Evolutionary conservation across 208 protist species (phyloP), one percentile per base, ranked within the genome.

Genomic region (Crithidia bombi): DNA sequence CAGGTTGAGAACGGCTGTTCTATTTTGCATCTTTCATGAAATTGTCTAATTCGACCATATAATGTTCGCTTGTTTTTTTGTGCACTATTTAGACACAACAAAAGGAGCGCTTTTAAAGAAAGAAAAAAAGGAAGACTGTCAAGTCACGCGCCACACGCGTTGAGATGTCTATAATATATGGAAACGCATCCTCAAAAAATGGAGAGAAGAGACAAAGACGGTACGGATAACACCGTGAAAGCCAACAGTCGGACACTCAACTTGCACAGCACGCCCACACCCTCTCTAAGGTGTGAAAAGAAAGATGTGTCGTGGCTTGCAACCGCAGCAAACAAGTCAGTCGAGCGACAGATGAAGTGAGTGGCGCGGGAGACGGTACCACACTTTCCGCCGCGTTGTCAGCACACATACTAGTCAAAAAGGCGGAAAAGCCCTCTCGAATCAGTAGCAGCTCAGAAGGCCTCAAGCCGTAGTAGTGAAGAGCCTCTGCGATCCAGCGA

Each of bases 401-500:
- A 5, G 10, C 25, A n/a, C n/a, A n/a, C n/a, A n/a, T n/a, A n/a
- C n/a, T n/a, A n/a, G n/a, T n/a, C 21, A 26, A 41, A 41, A 50
- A 3, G 17, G 11, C 36, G 17, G 12, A 11, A 26, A 67, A 56
- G 9, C 12, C 62, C 11, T 32, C 35, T 25, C 62, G 30, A 19
- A 67, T 43, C 9, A 25, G 44, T 12, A 33, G 59, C 21, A 46
- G 47, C 49, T 35, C 64, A 0, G 32, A 39, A 6, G 21, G 64
- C 19, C 54, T 38, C 11, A 81, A 38, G 5, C 75, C 69, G 33
- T 76, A 80, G 62, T 79, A 88, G 47, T 74, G 66, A 9, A 88
- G 51, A 23, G 79, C 51, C 73, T 88, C 83, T 11, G 47, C 65
- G 26, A 82, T 46, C 83, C 79, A 83, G 3, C 73, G 68, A 26